These are phyloP conservation scores for Paspalum vaginatum DNA, from an alignment of 176 grass and related monocot species.

Conservation along the genomic window DNA sequence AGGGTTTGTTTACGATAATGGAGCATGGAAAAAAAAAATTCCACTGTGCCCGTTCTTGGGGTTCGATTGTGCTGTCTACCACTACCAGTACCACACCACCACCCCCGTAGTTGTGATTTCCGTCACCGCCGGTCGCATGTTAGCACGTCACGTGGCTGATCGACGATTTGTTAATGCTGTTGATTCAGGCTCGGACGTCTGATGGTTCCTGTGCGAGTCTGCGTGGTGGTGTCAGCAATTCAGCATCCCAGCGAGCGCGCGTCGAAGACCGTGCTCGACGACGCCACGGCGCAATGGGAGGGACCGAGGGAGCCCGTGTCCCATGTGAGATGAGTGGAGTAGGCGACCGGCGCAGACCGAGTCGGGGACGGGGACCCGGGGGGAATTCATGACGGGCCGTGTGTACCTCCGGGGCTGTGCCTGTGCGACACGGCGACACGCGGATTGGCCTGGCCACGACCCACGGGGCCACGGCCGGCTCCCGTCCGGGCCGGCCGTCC, in stretches of 20 bases:
- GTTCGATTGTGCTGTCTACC: too few species aligned
- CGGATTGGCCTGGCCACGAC: background rate
- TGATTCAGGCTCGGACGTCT: background rate
- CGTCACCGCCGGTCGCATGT: background rate
- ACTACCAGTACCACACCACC: too few species aligned
- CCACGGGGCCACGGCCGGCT: background rate
- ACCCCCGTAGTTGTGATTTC: too few species aligned
- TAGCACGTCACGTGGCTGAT: background rate
- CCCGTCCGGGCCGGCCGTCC: background rate
- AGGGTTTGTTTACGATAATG: background rate
- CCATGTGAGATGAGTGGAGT: constrained; percentile 8
- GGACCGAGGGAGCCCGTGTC: background rate
- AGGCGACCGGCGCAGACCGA: constrained; percentile 5
- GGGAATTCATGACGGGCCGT: background rate
- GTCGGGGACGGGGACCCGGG: background rate
- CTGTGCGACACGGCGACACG: too few species aligned
- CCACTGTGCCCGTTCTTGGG: background rate
- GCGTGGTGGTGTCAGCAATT: background rate
- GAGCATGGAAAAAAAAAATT: background rate
- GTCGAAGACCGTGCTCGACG: constrained; percentile 23
- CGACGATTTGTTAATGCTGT: background rate
- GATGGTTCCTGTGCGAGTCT: background rate
- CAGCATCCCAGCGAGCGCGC: constrained; percentile 2
- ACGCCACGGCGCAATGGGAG: background rate
- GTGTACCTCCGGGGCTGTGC: background rate